Evolutionary conservation across 305 asterid genomes (phyloP).

Genomic region (Rubia peregrina): DNA sequence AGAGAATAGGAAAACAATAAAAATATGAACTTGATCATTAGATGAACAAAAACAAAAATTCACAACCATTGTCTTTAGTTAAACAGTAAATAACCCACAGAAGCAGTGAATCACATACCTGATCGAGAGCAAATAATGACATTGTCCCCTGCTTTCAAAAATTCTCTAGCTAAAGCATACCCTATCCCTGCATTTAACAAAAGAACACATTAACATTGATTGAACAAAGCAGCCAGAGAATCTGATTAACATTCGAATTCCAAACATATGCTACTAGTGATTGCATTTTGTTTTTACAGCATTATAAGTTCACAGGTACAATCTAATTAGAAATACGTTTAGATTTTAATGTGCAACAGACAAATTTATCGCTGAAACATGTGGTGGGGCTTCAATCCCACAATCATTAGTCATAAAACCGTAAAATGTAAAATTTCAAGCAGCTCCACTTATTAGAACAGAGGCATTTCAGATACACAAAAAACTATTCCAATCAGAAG

Average conservation of each 20-base stretch:
- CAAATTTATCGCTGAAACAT: neutral
- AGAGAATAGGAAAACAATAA: neutral
- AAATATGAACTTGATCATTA: neutral
- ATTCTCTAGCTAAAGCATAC: slow-evolving; percentile 89
- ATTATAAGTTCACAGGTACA: neutral
- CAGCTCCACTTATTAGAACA: neutral
- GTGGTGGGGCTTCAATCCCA: neutral
- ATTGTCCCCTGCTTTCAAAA: slow-evolving; percentile 81
- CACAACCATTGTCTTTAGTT: neutral
- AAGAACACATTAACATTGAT: slow-evolving; percentile 7
- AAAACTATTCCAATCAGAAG: too few species aligned
- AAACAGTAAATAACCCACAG: neutral
- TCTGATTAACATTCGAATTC: neutral
- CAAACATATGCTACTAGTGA: neutral
- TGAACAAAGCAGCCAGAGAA: neutral
- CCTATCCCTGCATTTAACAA: slow-evolving; percentile 64
- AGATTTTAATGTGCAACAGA: too few species aligned
- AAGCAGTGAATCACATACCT: slow-evolving; percentile 26
- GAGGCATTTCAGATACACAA: neutral
- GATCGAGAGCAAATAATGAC: slow-evolving; percentile 89
- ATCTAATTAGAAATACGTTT: neutral
- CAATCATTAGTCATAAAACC: neutral
- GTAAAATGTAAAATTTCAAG: neutral
- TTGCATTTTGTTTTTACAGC: neutral
- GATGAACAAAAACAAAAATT: neutral